Evolutionary conservation across 1,139 yeast genomes (phyloP).

Genomic region (Pichia inconspicua): DNA sequence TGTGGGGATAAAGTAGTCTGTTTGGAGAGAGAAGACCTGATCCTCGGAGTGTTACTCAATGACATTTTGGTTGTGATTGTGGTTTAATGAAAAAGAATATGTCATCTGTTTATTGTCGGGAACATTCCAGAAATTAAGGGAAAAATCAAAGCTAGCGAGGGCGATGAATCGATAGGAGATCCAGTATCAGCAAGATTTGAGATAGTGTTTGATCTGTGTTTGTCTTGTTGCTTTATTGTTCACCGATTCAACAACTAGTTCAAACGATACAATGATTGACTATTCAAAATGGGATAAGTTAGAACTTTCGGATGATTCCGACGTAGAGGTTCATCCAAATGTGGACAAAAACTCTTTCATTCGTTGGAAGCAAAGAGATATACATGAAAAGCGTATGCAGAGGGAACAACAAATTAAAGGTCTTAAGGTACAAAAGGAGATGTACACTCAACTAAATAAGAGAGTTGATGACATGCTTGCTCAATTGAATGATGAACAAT

Average conservation of each 20-base stretch:
- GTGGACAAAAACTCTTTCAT: constrained; percentile 92
- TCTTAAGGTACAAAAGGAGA: constrained; percentile 61
- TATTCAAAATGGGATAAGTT: constrained; percentile 97
- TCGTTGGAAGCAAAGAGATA: constrained; percentile 94
- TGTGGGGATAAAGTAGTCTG: neutral
- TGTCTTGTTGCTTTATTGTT: no score
- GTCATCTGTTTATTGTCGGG: neutral
- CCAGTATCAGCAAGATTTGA: no score
- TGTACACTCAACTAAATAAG: constrained; percentile 68
- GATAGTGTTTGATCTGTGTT: no score
- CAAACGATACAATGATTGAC: constrained; percentile 53
- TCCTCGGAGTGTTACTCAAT: constrained; percentile 8
- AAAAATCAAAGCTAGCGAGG: neutral
- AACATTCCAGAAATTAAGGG: neutral
- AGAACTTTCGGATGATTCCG: constrained; percentile 93
- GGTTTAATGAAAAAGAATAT: no score
- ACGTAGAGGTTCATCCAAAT: constrained; percentile 94
- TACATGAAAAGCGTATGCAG: constrained; percentile 85
- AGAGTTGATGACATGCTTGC: constrained; percentile 61
- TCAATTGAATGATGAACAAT: constrained; percentile 34
- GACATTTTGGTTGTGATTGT: constrained; percentile 1
- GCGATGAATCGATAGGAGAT: neutral
- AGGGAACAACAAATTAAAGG: constrained; percentile 70
- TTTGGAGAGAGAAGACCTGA: constrained; percentile 11
- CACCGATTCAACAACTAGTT: neutral